Evolutionary conservation across 2,329 filamentous ascomycete genomes (phyloP), one percentile per base, ranked within the genome.

Genomic region (Penicillium sp.): DNA sequence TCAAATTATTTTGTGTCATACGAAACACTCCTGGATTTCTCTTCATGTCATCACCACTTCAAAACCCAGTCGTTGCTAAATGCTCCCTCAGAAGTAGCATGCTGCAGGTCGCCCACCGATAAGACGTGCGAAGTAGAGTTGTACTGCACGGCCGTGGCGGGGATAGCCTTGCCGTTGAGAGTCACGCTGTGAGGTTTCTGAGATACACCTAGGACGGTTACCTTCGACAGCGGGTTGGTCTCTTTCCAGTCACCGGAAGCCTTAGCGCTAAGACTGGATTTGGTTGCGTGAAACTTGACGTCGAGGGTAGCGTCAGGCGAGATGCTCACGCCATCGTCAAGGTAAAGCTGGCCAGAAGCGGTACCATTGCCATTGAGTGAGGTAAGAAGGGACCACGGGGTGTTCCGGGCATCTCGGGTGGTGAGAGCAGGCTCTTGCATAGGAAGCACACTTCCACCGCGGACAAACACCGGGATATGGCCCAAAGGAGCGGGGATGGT

Each of bases 261-360:
- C 4, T 66, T 70, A 0, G 78, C 81, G 34, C 74, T 75, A 4
- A 88, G 65, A 5, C 73, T 71, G 0, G 74, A 76, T 3, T 51
- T 29, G 6, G 55, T 51, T 7, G 56, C 65, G 21, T 33, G 45
- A 51, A 69, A 69, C 5, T 76, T 64, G 23, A 90, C 79, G 54
- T 76, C 76, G 5, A 85, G 76, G 0, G 79, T 85, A 0, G 76
- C 74, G 12, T 79, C 74, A 0, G 82, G 85, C 31, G 70, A 62
- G 7, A 90, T 52, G 50, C 84, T 88, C 71, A 86, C 86, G 1
- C 89, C 88, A 60, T 93, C 89, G 61, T 92, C 89, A 7, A 91
- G 66, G 65, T 92, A 91, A 28, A 92, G 69, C 16, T 74, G 69
- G 0, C 88, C 88, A 2, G 63, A 73, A 0, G 88, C 87, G 1